Evolutionary conservation across 164 flowering plant genomes (phyloP).

Genomic region (Magnolia officinalis): DNA sequence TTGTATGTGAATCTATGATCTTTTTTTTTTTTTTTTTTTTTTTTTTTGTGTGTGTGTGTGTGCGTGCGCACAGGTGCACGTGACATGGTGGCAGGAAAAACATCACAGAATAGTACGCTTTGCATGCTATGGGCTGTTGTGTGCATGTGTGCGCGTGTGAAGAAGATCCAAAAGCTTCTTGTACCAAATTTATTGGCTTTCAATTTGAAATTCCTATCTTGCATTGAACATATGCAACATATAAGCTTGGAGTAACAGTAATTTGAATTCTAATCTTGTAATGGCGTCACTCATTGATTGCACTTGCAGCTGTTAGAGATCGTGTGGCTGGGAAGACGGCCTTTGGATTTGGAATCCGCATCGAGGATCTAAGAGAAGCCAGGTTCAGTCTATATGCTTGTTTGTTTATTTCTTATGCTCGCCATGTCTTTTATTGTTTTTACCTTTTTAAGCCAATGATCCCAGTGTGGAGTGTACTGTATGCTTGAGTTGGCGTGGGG

Average conservation of each 20-base stretch:
- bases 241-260: background rate
- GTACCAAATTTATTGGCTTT: background rate
- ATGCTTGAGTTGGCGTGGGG: background rate
- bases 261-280: background rate
- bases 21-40: too few relatives aligned
- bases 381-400: constrained; percentile 39
- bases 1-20: background rate
- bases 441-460: too few relatives aligned
- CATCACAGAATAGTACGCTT: too few relatives aligned
- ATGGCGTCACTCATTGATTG: background rate
- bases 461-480: background rate
- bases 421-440: too few relatives aligned
- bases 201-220: background rate
- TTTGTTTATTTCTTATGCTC: background rate
- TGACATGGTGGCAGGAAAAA: too few relatives aligned
- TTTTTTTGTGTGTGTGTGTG: too few relatives aligned
- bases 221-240: background rate
- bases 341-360: constrained; percentile 71
- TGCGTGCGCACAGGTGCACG: too few relatives aligned
- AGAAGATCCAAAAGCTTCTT: too few relatives aligned
- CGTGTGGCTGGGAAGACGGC: constrained; percentile 45
- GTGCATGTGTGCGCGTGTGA: too few relatives aligned
- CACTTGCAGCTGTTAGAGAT: constrained; percentile 69
- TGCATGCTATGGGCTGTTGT: too few relatives aligned
- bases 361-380: constrained; percentile 85